Conservation (phyloP, 2,329 filamentous ascomycete genomes). For the Penicillium olsonii region DNA sequence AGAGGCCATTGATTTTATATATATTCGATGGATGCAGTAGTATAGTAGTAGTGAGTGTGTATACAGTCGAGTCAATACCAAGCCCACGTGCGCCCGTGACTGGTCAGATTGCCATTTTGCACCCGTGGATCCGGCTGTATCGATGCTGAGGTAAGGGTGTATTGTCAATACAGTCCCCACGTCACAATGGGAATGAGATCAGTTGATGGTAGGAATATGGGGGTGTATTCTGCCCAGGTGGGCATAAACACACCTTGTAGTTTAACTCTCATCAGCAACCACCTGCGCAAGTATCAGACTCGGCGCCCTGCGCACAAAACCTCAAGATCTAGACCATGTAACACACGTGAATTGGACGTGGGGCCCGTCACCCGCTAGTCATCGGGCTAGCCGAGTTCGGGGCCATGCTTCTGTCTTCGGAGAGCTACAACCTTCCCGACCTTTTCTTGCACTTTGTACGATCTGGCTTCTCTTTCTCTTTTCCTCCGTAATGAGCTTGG, state of each 20-base stretch:
- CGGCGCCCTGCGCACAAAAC: too few relatives aligned
- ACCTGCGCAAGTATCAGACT: too few relatives aligned
- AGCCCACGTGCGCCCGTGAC: constrained; percentile 10
- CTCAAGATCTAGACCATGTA: not conserved
- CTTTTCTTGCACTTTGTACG: not conserved
- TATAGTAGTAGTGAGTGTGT: not conserved
- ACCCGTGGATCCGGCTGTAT: not conserved
- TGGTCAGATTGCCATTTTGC: constrained; percentile 4
- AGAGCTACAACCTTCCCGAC: constrained; percentile 7
- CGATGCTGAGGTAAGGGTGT: not conserved
- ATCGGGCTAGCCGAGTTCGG: constrained; percentile 10
- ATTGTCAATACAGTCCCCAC: not conserved
- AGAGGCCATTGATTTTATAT: too few relatives aligned
- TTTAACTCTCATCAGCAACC: too few relatives aligned
- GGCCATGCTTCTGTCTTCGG: constrained; percentile 4
- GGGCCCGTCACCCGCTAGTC: constrained; percentile 14
- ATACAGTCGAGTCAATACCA: not conserved
- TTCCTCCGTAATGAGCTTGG: constrained; percentile 8
- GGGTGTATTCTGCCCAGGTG: too few relatives aligned
- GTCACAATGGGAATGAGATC: too few relatives aligned
- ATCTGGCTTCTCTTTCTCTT: constrained; percentile 1
- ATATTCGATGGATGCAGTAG: too few relatives aligned
- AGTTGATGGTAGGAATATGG: too few relatives aligned
- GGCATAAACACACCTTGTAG: too few relatives aligned
- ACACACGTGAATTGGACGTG: not conserved